Percentiles rank a stretch among this genome's conserved stretches.
Evolutionary conservation across 352 stramenopile genomes (phyloP).

Genomic region (Pythium scleroteichum): DNA sequence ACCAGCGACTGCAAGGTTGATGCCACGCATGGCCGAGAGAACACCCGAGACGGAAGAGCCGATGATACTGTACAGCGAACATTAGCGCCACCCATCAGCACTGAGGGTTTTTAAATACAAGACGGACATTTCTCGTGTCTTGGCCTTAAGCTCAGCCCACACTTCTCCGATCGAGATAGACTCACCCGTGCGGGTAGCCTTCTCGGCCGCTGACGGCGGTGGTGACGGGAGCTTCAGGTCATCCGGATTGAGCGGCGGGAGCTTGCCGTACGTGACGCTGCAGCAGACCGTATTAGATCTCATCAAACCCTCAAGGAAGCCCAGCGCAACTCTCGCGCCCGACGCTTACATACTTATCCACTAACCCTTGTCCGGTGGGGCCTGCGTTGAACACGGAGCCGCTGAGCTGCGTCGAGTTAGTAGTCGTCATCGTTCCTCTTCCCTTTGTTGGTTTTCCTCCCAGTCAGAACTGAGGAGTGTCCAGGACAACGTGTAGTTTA

Average conservation of each 20-base stretch:
- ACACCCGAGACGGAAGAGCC: slow-evolving; percentile 82
- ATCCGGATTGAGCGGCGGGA: slow-evolving; percentile 83
- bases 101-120: neutral
- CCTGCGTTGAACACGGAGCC: slow-evolving; percentile 63
- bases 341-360: slow-evolving; percentile 34
- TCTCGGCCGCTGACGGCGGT: slow-evolving; percentile 71
- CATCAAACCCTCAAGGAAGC: neutral
- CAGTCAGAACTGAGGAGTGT: neutral
- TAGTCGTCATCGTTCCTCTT: slow-evolving; percentile 18
- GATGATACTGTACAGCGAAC: slow-evolving; percentile 50
- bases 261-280: slow-evolving; percentile 72
- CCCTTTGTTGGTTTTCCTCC: slow-evolving; percentile 1
- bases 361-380: slow-evolving; percentile 61
- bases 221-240: slow-evolving; percentile 82
- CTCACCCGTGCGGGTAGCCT: slow-evolving; percentile 58
- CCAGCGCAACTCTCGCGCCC: neutral
- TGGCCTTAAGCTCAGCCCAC: slow-evolving; percentile 85
- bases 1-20: slow-evolving; percentile 73
- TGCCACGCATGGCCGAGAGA: slow-evolving; percentile 69
- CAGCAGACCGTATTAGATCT: slow-evolving; percentile 2
- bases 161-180: slow-evolving; percentile 82
- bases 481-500: slow-evolving; percentile 9
- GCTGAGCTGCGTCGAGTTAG: slow-evolving; percentile 35
- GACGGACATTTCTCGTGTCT: slow-evolving; percentile 75
- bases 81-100: neutral